phyloP scores from a whole-genome alignment of 2,329 filamentous ascomycete genomes.

The Alternaria arbusti region DNA sequence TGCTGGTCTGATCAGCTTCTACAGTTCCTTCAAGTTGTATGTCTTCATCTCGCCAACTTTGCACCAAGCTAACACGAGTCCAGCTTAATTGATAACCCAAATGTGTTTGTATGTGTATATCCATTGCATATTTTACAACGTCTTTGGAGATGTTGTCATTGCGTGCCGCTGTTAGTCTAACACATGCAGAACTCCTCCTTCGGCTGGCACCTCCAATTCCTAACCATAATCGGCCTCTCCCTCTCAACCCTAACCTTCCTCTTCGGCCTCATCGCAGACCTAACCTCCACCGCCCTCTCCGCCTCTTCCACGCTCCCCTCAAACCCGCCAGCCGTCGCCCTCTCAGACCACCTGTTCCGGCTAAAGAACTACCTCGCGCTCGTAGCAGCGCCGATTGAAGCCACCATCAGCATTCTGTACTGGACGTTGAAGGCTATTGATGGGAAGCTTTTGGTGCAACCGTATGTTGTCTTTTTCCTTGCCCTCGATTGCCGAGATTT shows the following conservation, averaged over 20 bases:
- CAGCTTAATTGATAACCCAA: conserved; percentile 41
- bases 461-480: not conserved
- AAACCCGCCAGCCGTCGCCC: not conserved
- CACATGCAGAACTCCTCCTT: conserved; percentile 65
- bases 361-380: conserved; percentile 72
- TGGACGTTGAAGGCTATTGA: conserved; percentile 68
- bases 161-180: too few species aligned
- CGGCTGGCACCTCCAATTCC: conserved; percentile 73
- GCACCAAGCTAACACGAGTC: conserved; percentile 6
- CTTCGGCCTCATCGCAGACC: conserved; percentile 68
- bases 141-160: too few species aligned
- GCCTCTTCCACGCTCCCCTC: conserved; percentile 27
- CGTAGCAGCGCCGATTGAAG: conserved; percentile 71
- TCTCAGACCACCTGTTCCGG: conserved; percentile 63
- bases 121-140: too few species aligned
- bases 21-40: conserved; percentile 53
- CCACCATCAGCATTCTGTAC: conserved; percentile 74
- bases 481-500: not conserved
- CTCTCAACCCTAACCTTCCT: conserved; percentile 67
- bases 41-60: not conserved
- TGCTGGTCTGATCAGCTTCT: conserved; percentile 53
- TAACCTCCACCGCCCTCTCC: conserved; percentile 42
- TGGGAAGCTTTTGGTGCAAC: conserved; percentile 61
- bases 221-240: conserved; percentile 75
- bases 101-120: conserved; percentile 35